Base-by-base conservation (phyloP, 2,329 filamentous ascomycete genomes). In the Ophiostoma sp. region DNA sequence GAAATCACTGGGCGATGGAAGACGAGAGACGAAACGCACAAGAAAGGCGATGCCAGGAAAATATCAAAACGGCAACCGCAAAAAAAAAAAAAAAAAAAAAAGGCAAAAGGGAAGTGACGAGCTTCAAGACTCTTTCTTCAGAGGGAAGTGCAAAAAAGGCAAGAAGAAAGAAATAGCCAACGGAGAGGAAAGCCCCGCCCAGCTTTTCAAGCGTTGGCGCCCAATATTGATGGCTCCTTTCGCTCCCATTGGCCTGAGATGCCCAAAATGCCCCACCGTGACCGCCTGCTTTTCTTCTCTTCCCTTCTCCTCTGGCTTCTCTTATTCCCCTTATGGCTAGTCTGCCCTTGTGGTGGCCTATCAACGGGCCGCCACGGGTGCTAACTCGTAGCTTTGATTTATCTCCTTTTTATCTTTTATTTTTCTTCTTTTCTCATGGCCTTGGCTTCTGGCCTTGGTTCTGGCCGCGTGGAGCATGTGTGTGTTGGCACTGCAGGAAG, bases 341-440 rank as follows among this genome's bases (percentile, higher is more conserved):
- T 64, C 33, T 45, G 33, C 48, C 69, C 61, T 45, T 39, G 9
- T 59, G 22, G 25, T 36, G 25, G 63, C 71, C 71, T 72, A 72
- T 72, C 71, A 72, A 57, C 71, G 71, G 71, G 50, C 71, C 63
- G 71, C 42, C 64, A 69, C 63, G 71, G 71, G 71, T 57, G 52
- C 71, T 69, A 72, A 69, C 17, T 50, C 64, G 28, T 69, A 69
- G 70, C 52, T 55, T 55, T 72, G 31, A 36, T 63, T 71, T 42
- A 63, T 69, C 45, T 50, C 28, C 42, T 19, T 22, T 59, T 52
- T 55, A 1, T 4, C 8, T 45, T 45, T 22, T 61, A n/a, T 61
- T 11, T 11, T 15, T 45, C 36, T 22, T 15, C 25, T 64, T 64
- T 17, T 64, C 61, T 42, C 36, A 15, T 45, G 36, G 61, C 36